phyloP scores from a whole-genome alignment of 1,284 basidiomycete species.

The Sanghuangporus sanghuang region DNA sequence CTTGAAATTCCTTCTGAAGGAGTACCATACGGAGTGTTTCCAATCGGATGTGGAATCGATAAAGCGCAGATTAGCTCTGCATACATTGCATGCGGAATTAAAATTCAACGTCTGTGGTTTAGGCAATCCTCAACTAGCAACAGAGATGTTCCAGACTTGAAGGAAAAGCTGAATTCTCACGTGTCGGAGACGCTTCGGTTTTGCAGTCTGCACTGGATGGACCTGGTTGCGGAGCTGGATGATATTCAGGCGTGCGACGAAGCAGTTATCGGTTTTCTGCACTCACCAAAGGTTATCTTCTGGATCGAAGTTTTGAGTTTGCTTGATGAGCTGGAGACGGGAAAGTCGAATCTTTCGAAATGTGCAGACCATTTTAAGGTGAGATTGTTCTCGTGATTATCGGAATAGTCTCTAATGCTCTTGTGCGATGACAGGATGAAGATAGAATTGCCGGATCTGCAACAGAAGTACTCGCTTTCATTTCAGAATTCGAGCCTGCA shows the following conservation, averaged over 20 bases:
- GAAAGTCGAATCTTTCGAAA: not conserved
- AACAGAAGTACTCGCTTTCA: not conserved
- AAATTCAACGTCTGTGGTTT: not conserved
- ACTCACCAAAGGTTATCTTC: not conserved
- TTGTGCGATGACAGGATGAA: not conserved
- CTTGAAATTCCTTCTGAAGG: not conserved
- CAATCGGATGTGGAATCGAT: not conserved
- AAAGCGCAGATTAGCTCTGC: not conserved
- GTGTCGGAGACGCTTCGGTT: not conserved
- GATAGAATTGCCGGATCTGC: not conserved
- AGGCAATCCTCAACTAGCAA: not conserved
- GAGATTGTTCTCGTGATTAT: not conserved
- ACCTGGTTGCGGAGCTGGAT: not conserved
- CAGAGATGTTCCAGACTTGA: not conserved
- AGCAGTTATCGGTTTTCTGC: not conserved
- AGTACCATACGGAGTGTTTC: not conserved
- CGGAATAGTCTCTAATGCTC: not conserved
- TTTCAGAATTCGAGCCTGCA: not conserved
- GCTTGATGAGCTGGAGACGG: not conserved
- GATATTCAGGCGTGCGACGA: not conserved
- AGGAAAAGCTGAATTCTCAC: not conserved
- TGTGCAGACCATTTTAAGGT: not conserved
- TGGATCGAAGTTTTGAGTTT: not conserved
- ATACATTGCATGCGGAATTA: not conserved
- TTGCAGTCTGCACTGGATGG: not conserved